A percentile compares a stretch with the other conserved stretches of the same genome.
phyloP scores from a whole-genome alignment of 2,329 filamentous ascomycete species.

The Lasiodiplodia sp. region DNA sequence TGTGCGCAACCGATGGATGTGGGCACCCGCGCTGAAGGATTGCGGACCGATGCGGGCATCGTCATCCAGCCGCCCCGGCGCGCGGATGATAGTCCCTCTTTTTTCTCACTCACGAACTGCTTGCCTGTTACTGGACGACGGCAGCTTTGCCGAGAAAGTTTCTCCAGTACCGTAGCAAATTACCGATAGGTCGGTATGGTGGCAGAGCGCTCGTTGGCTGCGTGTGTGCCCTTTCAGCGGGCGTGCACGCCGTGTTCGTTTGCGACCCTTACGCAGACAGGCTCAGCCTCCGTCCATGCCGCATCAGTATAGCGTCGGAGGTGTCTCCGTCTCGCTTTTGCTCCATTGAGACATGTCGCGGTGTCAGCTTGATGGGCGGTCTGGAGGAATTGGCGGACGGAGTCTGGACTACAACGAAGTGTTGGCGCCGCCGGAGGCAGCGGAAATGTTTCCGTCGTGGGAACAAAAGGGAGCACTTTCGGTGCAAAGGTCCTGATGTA shows the following conservation, averaged over 20 bases:
- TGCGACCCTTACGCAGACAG: neutral
- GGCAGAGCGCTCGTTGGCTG: neutral
- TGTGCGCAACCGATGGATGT: neutral
- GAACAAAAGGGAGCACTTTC: neutral
- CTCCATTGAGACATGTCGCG: neutral
- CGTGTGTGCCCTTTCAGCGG: neutral
- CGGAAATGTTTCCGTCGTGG: neutral
- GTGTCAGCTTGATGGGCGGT: neutral
- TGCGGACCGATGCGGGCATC: neutral
- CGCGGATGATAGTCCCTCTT: too few relatives aligned
- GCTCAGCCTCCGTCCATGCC: neutral
- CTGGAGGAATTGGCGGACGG: neutral
- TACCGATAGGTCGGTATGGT: constrained; percentile 1
- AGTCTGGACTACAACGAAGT: too few relatives aligned
- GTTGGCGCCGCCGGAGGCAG: neutral
- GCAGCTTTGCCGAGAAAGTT: constrained; percentile 8
- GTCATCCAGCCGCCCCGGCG: neutral
- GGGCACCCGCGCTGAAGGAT: neutral
- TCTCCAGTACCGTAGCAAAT: constrained; percentile 1
- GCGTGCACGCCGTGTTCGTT: too few relatives aligned
- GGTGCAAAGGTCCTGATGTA: neutral
- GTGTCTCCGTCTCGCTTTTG: neutral
- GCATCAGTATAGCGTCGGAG: neutral
- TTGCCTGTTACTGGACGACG: too few relatives aligned
- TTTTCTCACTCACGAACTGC: too few relatives aligned